A percentile compares a stretch with the other conserved stretches of the same genome.
Evolutionary conservation across 1,284 basidiomycete species (phyloP).

Genomic region (Mycena citricolor): DNA sequence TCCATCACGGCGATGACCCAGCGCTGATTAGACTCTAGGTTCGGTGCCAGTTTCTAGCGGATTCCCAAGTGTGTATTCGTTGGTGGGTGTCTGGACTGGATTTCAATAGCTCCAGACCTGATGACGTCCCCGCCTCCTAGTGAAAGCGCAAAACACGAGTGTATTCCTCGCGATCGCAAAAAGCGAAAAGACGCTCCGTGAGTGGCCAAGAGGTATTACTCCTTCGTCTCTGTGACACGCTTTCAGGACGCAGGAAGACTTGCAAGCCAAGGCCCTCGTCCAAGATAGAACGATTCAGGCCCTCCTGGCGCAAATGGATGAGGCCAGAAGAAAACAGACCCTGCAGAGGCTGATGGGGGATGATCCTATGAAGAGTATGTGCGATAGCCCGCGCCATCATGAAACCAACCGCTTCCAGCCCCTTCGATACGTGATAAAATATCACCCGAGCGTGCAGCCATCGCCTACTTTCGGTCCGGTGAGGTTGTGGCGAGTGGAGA

Average conservation of each 20-base stretch:
- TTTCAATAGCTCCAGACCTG: not conserved
- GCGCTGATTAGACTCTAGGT: constrained; percentile 36
- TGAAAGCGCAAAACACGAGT: constrained; percentile 42
- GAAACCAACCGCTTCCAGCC: constrained; percentile 18
- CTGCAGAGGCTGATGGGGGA: constrained; percentile 42
- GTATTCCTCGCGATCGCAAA: constrained; percentile 51
- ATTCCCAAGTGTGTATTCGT: constrained; percentile 42
- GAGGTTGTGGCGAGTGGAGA: too few relatives aligned
- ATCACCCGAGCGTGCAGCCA: constrained; percentile 34
- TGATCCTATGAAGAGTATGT: constrained; percentile 25
- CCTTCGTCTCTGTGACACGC: constrained; percentile 3
- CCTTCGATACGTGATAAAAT: constrained; percentile 28
- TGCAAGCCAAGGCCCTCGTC: constrained; percentile 46
- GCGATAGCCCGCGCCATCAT: constrained; percentile 1
- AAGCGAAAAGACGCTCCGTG: constrained; percentile 56
- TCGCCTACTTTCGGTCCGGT: constrained; percentile 33
- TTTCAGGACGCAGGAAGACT: constrained; percentile 55
- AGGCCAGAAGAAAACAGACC: constrained; percentile 40
- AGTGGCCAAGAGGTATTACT: constrained; percentile 27
- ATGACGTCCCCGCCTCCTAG: not conserved
- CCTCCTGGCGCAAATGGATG: constrained; percentile 48
- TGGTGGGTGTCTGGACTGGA: constrained; percentile 7
- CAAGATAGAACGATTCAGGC: constrained; percentile 50
- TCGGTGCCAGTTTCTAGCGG: constrained; percentile 48
- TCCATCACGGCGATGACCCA: not conserved